These are phyloP conservation scores for Phycomyces nitens DNA, from an alignment of 192 early-diverging fungal genomes.

Conservation along the genomic window DNA sequence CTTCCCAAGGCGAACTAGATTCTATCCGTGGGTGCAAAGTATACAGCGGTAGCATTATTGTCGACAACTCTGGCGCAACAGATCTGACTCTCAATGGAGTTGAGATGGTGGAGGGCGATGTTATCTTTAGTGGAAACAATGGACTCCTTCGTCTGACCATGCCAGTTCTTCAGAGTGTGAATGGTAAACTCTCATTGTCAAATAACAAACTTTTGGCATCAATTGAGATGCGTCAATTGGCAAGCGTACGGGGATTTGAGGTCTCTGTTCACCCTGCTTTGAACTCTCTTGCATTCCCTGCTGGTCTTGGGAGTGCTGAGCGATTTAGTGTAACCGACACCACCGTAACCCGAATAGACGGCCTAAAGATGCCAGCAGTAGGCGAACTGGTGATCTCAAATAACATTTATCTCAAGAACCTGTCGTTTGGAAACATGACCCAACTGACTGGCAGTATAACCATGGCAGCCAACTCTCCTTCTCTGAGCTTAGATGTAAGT, in stretches of 20 bases:
- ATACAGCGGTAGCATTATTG: conserved; percentile 27
- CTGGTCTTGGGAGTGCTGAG: conserved; percentile 21
- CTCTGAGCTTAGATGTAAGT: conserved; percentile 18
- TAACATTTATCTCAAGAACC: conserved; percentile 32
- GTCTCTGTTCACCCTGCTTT: conserved; percentile 22
- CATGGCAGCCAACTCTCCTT: conserved; percentile 23
- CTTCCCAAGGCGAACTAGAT: conserved; percentile 30
- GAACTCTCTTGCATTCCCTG: conserved; percentile 18
- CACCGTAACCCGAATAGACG: conserved; percentile 13
- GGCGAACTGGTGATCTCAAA: conserved; percentile 14
- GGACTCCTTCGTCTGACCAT: conserved; percentile 12
- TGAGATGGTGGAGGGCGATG: conserved; percentile 17
- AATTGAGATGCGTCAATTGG: conserved; percentile 14
- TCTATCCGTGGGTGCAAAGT: conserved; percentile 19
- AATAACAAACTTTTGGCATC: conserved; percentile 23
- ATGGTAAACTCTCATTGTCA: conserved; percentile 15
- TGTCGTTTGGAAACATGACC: conserved; percentile 16
- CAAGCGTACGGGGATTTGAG: conserved; percentile 10
- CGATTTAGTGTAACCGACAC: conserved; percentile 26
- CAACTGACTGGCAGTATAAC: conserved; percentile 8
- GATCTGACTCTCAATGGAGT: conserved; percentile 19
- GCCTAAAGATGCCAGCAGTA: conserved; percentile 12
- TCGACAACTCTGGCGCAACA: conserved; percentile 15
- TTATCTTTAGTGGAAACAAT: conserved; percentile 23
- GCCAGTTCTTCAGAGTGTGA: conserved; percentile 27